These are phyloP conservation scores for Trichosporon sp. DNA, from an alignment of 1,284 basidiomycete species.

Conservation along the genomic window DNA sequence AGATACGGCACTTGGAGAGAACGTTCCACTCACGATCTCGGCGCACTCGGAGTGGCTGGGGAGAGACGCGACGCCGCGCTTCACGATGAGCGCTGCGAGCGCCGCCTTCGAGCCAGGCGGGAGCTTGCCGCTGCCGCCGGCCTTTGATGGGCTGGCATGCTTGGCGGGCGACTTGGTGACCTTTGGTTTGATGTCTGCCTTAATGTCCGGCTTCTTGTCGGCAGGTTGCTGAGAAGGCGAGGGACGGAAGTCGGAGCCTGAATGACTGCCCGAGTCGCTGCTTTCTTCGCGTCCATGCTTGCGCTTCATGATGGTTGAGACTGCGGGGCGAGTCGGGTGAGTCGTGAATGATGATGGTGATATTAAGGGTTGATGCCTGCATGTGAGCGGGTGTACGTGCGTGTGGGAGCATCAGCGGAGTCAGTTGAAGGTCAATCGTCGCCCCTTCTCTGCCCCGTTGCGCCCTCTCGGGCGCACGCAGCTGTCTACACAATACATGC, in stretches of 20 bases:
- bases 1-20: too few species aligned
- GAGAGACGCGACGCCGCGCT: background rate
- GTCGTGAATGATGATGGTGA: background rate
- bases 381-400: background rate
- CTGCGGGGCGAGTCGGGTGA: background rate
- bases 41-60: background rate
- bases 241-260: background rate
- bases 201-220: background rate
- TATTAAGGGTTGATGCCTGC: background rate
- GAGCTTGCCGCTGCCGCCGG: background rate
- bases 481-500: background rate
- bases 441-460: background rate
- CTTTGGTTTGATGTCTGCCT: conserved; percentile 6
- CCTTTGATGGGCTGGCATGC: background rate
- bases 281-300: background rate
- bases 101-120: conserved; percentile 9
- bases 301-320: background rate
- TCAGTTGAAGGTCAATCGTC: conserved; percentile 2
- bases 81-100: conserved; percentile 1
- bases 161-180: background rate
- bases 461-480: background rate
- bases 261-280: background rate
- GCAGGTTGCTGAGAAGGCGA: background rate
- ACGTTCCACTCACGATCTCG: background rate
- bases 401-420: background rate